Base-by-base conservation (phyloP, 345 rosid genomes). In the Populus deltoides region DNA sequence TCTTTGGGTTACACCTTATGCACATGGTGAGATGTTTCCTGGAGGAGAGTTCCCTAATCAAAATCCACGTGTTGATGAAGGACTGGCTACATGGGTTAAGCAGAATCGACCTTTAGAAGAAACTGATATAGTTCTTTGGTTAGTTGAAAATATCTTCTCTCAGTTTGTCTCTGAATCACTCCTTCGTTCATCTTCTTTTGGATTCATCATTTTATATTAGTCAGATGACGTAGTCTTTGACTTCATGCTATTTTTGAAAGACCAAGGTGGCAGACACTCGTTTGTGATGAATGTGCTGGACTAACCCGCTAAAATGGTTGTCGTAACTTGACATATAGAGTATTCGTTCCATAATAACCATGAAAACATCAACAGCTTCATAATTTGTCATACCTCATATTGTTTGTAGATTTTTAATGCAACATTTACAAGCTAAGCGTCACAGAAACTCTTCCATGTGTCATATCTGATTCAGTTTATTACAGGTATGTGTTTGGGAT, bases 21-120 rank as follows among this genome's bases (percentile, higher is more conserved):
- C 91, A 70, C 83, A 68, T 8, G 87, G 83, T 16, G 94, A 94
- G 84, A 89, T 84, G 87, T 92, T 86, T 76, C 98, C 97, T 4
- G 98, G 98, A 72, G 98, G 98, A 78, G 98, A 92, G 74, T 94
- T 92, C 71, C 98, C 98, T 25, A 91, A 92, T 88, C 98, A 92
- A 80, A 94, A 92, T 84, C 97, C 98, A 68, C 93, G 96, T 55
- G 87, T 85, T 83, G 89, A 91, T 70, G 98, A 94, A 89, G 97
- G 98, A 77, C 83, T 94, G 59, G 83, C 91, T 72, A 87, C 98
- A 72, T 92, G 98, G 96, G 94, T 88, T 72, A 86, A 92, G 85
- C 89, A 91, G 83, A 88, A 94, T 85, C 94, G 96, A 51, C 76
- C 94, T 29, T 80, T 94, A 73, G 97, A 92, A 84, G 98, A 91